Evolutionary conservation across 2,329 filamentous ascomycete genomes (phyloP), one percentile per base, ranked within the genome.

Genomic region (Diaporthe sp.): DNA sequence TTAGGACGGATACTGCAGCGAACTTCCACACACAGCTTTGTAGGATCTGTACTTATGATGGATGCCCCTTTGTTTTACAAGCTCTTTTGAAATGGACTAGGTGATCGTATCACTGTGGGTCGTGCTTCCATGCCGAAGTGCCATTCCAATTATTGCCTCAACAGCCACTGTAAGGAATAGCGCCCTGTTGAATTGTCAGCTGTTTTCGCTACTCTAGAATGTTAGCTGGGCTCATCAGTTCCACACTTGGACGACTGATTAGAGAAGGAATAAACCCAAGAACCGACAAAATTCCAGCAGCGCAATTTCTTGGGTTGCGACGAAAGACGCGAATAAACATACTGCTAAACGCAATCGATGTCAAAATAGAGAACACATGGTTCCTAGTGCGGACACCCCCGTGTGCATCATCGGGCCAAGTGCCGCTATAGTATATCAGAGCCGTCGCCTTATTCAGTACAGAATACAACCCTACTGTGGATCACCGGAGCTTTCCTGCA

Each of bases 371-470:
- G 55, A 57, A 8, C 28, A 12, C n/a, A 20, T 3, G 17, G 15
- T 58, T 37, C 7, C 9, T 31, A 22, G 28, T 13, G 31, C 9
- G 31, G 28, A 10, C 4, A 42, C 22, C 58, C 58, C n/a, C 42
- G 58, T 61, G 25, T 25, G 37, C 58, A 17, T n/a, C 58, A 58
- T 58, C 58, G 58, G 58, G 42, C 22, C 37, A 61, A 61, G n/a
- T 61, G 22, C 58, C 22, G 42, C 22, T 61, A n/a, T 13, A 42
- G 58, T 39, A 25, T 13, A 58, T 58, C 28, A 61, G 58, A 9
- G 9, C 58, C 58, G 58, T 4, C 4, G 22, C 22, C 58, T 25
- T 42, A 42, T 39, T 61, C 22, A 42, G 55, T 12, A n/a, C 34
- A 61, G 57, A 39, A n/a, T 39, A 58, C 31, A 58, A 58, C 20